Percentiles rank a stretch among this genome's conserved stretches.
Evolutionary conservation across 1,139 yeast species (phyloP).

Genomic region (Lodderomyces margitis): DNA sequence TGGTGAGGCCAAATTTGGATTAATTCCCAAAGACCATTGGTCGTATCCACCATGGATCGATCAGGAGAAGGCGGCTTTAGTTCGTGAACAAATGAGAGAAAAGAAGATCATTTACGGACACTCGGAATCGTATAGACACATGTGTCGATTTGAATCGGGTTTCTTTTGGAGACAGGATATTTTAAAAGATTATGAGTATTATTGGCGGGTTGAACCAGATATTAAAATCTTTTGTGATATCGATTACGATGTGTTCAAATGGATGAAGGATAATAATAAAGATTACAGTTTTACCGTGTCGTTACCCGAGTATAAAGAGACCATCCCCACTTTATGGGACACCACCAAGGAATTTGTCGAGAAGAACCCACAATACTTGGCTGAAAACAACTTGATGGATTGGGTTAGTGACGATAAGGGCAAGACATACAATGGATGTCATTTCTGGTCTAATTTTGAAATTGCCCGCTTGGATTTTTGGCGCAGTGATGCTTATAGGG

Average conservation of each 20-base stretch:
- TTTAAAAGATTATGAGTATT: constrained; percentile 72
- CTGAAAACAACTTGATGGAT: constrained; percentile 65
- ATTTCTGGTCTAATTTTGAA: constrained; percentile 89
- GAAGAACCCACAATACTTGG: constrained; percentile 62
- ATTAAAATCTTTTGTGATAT: constrained; percentile 75
- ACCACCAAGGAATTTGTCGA: constrained; percentile 67
- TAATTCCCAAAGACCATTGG: constrained; percentile 48
- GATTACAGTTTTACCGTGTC: constrained; percentile 79
- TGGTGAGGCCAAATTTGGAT: constrained; percentile 43
- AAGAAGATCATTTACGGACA: constrained; percentile 59
- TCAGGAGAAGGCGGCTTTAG: constrained; percentile 51
- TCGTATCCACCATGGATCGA: constrained; percentile 60
- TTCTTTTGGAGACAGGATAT: constrained; percentile 80
- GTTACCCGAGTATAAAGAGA: constrained; percentile 76
- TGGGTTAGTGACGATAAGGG: constrained; percentile 73
- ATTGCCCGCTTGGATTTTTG: constrained; percentile 72
- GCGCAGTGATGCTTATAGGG: constrained; percentile 67
- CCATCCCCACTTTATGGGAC: constrained; percentile 81
- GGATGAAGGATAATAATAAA: constrained; percentile 72
- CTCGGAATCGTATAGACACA: constrained; percentile 66
- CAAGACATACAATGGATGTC: constrained; percentile 70
- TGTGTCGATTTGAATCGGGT: constrained; percentile 93
- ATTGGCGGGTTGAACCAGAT: constrained; percentile 96
- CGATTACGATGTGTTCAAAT: constrained; percentile 78
- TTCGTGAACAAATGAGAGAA: constrained; percentile 51